A percentile compares a stretch with the other conserved stretches of the same genome.
These are phyloP conservation scores for Cryphonectria carpinicola DNA, from an alignment of 2,329 filamentous ascomycete genomes.

Conservation along the genomic window DNA sequence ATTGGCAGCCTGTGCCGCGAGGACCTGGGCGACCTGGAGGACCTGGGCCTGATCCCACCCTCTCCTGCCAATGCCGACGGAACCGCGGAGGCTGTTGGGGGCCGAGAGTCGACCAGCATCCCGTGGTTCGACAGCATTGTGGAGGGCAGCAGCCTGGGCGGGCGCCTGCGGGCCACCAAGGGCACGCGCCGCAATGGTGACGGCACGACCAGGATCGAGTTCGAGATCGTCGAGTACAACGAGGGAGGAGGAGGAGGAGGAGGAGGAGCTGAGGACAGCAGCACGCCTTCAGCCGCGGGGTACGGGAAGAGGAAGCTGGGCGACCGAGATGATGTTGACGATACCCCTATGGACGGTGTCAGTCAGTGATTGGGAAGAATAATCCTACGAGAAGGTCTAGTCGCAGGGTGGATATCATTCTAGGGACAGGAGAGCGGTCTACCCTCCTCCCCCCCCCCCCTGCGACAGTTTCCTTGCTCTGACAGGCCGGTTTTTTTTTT, in stretches of 20 bases:
- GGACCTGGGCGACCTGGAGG: slow-evolving; percentile 73
- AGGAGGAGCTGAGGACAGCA: slow-evolving; percentile 31
- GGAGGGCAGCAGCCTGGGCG: slow-evolving; percentile 73
- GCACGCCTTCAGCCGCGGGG: slow-evolving; percentile 37
- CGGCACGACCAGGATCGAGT: slow-evolving; percentile 71
- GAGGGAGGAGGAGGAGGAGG: slow-evolving; percentile 42
- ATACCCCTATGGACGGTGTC: slow-evolving; percentile 13
- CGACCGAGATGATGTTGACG: slow-evolving; percentile 41
- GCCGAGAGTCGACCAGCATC: slow-evolving; percentile 69
- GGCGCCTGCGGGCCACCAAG: slow-evolving; percentile 61
- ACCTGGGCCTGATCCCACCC: slow-evolving; percentile 70
- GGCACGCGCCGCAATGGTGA: slow-evolving; percentile 64
- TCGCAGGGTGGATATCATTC: neutral
- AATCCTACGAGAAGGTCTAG: neutral
- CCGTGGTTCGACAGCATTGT: slow-evolving; percentile 88
- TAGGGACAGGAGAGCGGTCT: neutral
- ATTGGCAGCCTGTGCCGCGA: slow-evolving; percentile 75
- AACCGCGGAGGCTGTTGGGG: slow-evolving; percentile 37
- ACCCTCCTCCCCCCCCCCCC: neutral
- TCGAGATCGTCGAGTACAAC: slow-evolving; percentile 81
- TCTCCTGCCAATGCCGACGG: slow-evolving; percentile 33
- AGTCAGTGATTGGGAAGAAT: neutral
- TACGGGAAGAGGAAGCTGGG: slow-evolving; percentile 58
- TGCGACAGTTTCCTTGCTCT: neutral
- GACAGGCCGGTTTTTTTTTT: too few species aligned